Base-by-base conservation (phyloP, 805 yeast species). In the Myxozyma monticola region DNA sequence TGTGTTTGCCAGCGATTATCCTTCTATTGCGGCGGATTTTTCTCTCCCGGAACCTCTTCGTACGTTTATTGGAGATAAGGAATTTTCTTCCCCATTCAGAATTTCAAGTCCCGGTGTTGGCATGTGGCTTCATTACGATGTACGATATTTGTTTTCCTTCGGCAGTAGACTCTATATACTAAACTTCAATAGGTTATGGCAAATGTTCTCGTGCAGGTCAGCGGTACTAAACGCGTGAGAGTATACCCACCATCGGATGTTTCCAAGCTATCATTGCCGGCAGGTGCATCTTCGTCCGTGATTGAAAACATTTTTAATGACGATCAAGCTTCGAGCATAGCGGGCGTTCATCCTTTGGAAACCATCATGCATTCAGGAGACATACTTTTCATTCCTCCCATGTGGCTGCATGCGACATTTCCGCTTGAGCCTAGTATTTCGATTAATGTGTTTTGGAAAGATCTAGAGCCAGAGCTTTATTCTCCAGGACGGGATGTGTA, bases 361-460 rank as follows among this genome's bases (percentile, higher is more conserved):
- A 48, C 59, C 18, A 42, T 54, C 15, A 61, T 70, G 66, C 26
- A 58, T 12, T 70, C 73, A 1, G 73, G 74, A 4, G 75, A 71
- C 48, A 56, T 68, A 20, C 36, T 71, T 8, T 67, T 63, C 41
- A 62, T 70, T 28, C 74, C 74, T 8, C 50, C 72, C 3, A 55
- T 66, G 61, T 70, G 74, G 74, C 54, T 69, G 3, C 72, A 70
- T 51, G 71, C 73, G 20, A 66, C 70, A 10, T 50, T 49, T n/a
- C 65, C 69, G 2, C 39, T 60, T 12, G 53, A 51, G 26, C 61
- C 68, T 15, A 66, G 71, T 25, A 62, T 69, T 9, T 67, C 71
- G 9, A 46, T 69, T 30, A 70, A 70, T 50, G 49, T 60, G 26
- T 69, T 70, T 51, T 70, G 71, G 71, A 64, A 63, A 35, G 69